Base-by-base conservation (phyloP, 225 moss, liverwort and hornwort genomes). In the Antitrichia curtipendula region DNA sequence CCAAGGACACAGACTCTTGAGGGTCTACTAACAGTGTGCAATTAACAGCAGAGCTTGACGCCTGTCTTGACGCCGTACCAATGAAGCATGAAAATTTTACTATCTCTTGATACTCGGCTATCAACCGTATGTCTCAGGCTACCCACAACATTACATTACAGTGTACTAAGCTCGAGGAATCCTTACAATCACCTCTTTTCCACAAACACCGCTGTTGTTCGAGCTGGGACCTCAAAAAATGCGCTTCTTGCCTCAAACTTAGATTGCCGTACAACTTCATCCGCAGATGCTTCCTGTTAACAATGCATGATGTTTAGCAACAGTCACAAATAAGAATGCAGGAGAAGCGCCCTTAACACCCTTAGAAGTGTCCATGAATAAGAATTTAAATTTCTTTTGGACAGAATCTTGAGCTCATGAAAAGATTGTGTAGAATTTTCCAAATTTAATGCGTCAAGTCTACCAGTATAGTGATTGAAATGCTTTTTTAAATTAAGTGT, bases 161-260 rank as follows among this genome's bases (percentile, higher is more conserved):
- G 43, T 25, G 16, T 11, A 54, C 38, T 59, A 50, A 68, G 45
- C 43, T 13, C 25, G 76, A 62, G 41, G 32, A 24, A 19, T 54
- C 8, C 57, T 84, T 31, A 57, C 74, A 88, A 84, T 92, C 91
- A 91, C 80, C 97, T 87, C 80, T 80, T 78, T 52, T 96, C 96
- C 28, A 96, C 97, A 75, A 97, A 97, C 71, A 97, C 98, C 29
- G 96, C 90, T 31, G 97, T 94, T 66, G 98, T 98, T 56, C 98
- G 94, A 82, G 97, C 89, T 7, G 95, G 97, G 43, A 97, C 89
- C 71, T 89, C 93, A 86, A 98, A 94, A 78, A 87, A 89, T 88
- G 93, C 97, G 72, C 75, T 91, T 18, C 68, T 80, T 40, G 94
- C 81, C 58, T 94, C 90, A 69, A 97, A 98, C 29, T 82, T 72